Base-by-base conservation (phyloP, 2,329 filamentous ascomycete species). In the Nothophaeocryptopus gaeumannii region DNA sequence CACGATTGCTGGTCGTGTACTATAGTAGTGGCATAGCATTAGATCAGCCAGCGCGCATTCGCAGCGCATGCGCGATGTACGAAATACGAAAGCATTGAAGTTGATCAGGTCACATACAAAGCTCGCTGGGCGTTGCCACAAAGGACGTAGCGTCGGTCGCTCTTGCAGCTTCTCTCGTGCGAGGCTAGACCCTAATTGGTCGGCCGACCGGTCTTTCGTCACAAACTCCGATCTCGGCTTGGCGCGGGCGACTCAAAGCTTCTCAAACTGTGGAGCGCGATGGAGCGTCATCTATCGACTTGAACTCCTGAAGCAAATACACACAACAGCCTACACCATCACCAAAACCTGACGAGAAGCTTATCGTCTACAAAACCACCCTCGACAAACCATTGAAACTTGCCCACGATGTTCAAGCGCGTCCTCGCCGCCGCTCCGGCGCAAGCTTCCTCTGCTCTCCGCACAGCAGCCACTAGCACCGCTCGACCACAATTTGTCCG, bases 321-420 rank as follows among this genome's bases (percentile, higher is more conserved):
- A 32, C 31, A 45, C 36, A 29, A 12, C 39, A 41, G 30, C 20
- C 37, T 20, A 41, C 35, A 40, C 33, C 49, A 52, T 39, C 41
- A 43, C 41, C 31, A 31, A 10, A 45, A 31, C 35, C 12, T 13
- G 36, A 16, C 26, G 30, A 47, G 41, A 8, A 8, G 39, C 35
- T n/a, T 20, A 34, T 29, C 37, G 35, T 34, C 20, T n/a, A 40
- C 44, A 39, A 39, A 41, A 34, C 13, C 14, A 38, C n/a, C 14
- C 35, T 30, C 30, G 35, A 30, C 32, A 33, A n/a, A 45, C 13
- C 20, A 20, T 16, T 16, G 15, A 53, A 32, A 48, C 31, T 20
- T 45, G 38, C 39, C 15, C 36, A 74, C 54, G 60, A 83, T 83
- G 80, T 81, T 83, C 69, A 77, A 74, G 63, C 76, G 80, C 72